Conservation (phyloP, 495 filamentous ascomycete genomes). For the Lophiotrema nucula region DNA sequence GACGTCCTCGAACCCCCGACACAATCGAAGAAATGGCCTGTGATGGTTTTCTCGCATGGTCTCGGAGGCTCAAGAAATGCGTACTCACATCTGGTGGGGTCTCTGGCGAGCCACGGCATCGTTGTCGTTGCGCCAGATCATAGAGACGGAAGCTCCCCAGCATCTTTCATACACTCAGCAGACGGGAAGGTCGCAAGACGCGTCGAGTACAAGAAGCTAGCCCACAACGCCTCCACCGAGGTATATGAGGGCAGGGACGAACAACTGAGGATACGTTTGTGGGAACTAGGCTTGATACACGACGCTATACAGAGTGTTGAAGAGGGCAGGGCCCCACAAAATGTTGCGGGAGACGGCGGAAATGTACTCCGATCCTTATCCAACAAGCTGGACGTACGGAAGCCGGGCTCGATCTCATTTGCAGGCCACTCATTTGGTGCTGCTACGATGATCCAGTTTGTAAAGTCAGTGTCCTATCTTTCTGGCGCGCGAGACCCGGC, state of each 20-base stretch:
- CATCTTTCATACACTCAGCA: slow-evolving; percentile 56
- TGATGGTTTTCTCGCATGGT: slow-evolving; percentile 78
- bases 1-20: slow-evolving; percentile 48
- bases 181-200: slow-evolving; percentile 29
- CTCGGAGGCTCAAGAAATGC: slow-evolving; percentile 71
- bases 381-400: slow-evolving; percentile 58
- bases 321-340: slow-evolving; percentile 43
- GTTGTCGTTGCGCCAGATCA: slow-evolving; percentile 76
- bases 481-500: slow-evolving; percentile 14
- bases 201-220: slow-evolving; percentile 49
- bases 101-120: slow-evolving; percentile 70
- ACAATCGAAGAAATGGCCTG: slow-evolving; percentile 62
- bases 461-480: slow-evolving; percentile 68
- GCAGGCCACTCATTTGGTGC: slow-evolving; percentile 76
- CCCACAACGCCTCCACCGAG: slow-evolving; percentile 56
- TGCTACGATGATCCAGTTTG: slow-evolving; percentile 65
- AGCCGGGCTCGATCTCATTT: slow-evolving; percentile 69
- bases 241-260: slow-evolving; percentile 58
- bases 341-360: slow-evolving; percentile 42
- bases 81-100: slow-evolving; percentile 70
- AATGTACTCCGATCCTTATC: slow-evolving; percentile 53
- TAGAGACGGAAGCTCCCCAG: slow-evolving; percentile 68
- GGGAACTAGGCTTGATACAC: slow-evolving; percentile 66
- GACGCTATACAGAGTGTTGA: slow-evolving; percentile 65
- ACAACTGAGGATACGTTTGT: slow-evolving; percentile 68